These are phyloP conservation scores for Metarhizium guizhouense DNA, from an alignment of 2,329 filamentous ascomycete genomes.

Conservation along the genomic window DNA sequence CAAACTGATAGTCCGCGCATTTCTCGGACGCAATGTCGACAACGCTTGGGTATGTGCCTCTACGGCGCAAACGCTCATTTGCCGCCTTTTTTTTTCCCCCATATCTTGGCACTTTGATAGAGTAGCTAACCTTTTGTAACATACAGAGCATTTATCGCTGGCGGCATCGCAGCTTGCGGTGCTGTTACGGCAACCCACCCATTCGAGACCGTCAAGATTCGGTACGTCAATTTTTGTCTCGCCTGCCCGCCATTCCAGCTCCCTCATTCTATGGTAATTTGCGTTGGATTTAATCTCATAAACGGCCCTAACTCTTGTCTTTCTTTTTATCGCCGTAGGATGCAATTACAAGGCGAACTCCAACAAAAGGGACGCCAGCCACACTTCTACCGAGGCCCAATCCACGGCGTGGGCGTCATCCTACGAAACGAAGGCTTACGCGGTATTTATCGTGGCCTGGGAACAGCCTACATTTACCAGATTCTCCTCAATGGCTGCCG, in stretches of 20 bases:
- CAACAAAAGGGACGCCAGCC: slow-evolving; percentile 78
- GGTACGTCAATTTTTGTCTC: slow-evolving; percentile 41
- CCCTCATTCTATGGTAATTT: not conserved
- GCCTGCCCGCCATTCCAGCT: not conserved
- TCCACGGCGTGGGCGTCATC: slow-evolving; percentile 88
- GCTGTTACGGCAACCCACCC: slow-evolving; percentile 96
- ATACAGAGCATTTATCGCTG: slow-evolving; percentile 77
- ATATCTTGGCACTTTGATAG: not conserved
- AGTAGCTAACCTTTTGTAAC: not conserved
- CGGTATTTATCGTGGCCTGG: slow-evolving; percentile 81
- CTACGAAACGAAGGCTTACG: slow-evolving; percentile 78
- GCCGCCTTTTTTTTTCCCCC: not conserved
- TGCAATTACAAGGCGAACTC: slow-evolving; percentile 94
- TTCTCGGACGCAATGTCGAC: slow-evolving; percentile 13
- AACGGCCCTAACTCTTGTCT: not conserved
- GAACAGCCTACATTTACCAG: slow-evolving; percentile 93
- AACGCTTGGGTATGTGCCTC: slow-evolving; percentile 30
- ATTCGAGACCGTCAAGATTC: slow-evolving; percentile 98
- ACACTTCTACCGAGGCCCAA: slow-evolving; percentile 80
- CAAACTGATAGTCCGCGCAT: not conserved
- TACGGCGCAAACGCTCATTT: too few relatives aligned
- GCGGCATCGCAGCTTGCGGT: slow-evolving; percentile 92
- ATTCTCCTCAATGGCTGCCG: slow-evolving; percentile 93
- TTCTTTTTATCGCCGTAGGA: slow-evolving; percentile 35
- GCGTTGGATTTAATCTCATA: not conserved